A percentile compares a stretch with the other conserved stretches of the same genome.
These are phyloP conservation scores for Apiotrichum gamsii DNA, from an alignment of 1,284 basidiomycete species.

Conservation along the genomic window DNA sequence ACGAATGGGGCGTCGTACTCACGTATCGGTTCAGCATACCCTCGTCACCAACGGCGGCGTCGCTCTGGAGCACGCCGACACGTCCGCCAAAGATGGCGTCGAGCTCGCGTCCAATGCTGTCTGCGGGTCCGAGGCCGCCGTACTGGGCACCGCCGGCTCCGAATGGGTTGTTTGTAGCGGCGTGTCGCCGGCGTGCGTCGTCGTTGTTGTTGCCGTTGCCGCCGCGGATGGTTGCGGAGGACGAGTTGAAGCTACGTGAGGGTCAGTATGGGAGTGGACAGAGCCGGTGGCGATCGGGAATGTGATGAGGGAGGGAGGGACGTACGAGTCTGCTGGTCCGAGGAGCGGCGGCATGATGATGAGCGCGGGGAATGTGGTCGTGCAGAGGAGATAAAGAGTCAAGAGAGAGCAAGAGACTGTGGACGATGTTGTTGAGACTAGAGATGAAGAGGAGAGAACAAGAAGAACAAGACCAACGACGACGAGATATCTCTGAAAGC, in stretches of 20 bases:
- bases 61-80: slow-evolving; percentile 16
- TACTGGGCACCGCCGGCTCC: neutral
- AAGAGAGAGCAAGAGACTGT: too few relatives aligned
- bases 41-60: slow-evolving; percentile 4
- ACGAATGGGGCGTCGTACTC: neutral
- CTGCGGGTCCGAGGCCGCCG: slow-evolving; percentile 15
- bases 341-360: slow-evolving; percentile 14
- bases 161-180: neutral
- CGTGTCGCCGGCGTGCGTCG: slow-evolving; percentile 7
- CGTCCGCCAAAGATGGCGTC: slow-evolving; percentile 12
- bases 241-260: slow-evolving; percentile 26
- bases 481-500: too few relatives aligned
- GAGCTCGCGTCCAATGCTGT: slow-evolving; percentile 15
- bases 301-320: neutral
- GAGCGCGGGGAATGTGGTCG: too few relatives aligned
- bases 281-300: neutral
- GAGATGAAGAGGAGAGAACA: too few relatives aligned
- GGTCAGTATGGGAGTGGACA: neutral
- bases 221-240: slow-evolving; percentile 22
- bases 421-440: too few relatives aligned
- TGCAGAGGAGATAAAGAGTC: too few relatives aligned
- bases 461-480: too few relatives aligned
- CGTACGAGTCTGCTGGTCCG: slow-evolving; percentile 16
- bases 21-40: slow-evolving; percentile 6
- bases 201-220: slow-evolving; percentile 6